Evolutionary conservation across 176 grass and related monocot genomes (phyloP), one percentile per base, ranked within the genome.

Genomic region (Otatea glauca): DNA sequence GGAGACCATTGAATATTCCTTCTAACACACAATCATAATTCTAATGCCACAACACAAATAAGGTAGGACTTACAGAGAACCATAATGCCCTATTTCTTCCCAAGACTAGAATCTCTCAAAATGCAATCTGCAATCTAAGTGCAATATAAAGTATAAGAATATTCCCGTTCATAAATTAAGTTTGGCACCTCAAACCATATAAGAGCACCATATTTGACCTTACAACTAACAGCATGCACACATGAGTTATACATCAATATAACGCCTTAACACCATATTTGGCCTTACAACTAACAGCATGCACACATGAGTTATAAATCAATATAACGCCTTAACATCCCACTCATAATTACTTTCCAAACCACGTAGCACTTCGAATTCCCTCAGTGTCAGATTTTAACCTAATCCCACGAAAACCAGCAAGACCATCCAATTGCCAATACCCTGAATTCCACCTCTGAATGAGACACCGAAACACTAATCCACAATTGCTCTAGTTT

Each of bases 301-400:
- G 70, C 17, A 20, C 54, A 24, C 18, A 25, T 75, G 72, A 86
- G 58, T 83, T 58, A 65, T 27, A 4, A 38, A 3, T 23, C 17
- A 23, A 34, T 25, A 65, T 49, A 65, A 18, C n/a, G 16, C 47
- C 20, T 47, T 72, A 51, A 56, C 16, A 1, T 42, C 11, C 3
- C 9, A 32, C 17, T 76, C 61, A 73, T 90, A 74, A 90, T 79
- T 49, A 67, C 48, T 60, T 2, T 14, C 39, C 49, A 72, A 83
- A 75, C 53, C 73, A 67, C 47, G 5, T 9, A 68, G 32, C 18
- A 20, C 65, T 39, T 82, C 17, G 49, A 77, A 78, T 67, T 73
- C 38, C 2, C n/a, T 12, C 56, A 20, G 47, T 38, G 23, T 17
- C 69, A 29, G 50, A 13, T 59, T 78, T 82, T 51, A 90, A 83